Conservation (phyloP, 495 filamentous ascomycete species). For the Hyaloscypha hepaticicola region DNA sequence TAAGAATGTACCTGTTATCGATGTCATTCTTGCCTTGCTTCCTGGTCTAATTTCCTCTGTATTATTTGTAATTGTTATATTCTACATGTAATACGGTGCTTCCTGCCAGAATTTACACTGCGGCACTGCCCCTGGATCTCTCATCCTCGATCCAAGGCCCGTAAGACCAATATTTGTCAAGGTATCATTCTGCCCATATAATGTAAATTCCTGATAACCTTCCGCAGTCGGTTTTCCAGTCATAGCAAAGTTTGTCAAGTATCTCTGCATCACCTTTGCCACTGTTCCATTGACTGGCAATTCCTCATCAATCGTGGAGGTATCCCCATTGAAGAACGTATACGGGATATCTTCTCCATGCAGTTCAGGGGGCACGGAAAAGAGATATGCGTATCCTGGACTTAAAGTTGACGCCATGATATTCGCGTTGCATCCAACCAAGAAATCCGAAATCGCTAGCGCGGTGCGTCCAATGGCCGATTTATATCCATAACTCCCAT, state of each 20-base stretch:
- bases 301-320: conserved; percentile 23
- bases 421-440: conserved; percentile 50
- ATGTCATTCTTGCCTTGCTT: too few species aligned
- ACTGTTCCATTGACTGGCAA: conserved; percentile 43
- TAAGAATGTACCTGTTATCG: too few species aligned
- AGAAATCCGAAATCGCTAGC: conserved; percentile 38
- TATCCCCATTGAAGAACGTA: conserved; percentile 53
- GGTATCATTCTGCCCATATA: conserved; percentile 19
- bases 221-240: conserved; percentile 31
- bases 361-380: conserved; percentile 55
- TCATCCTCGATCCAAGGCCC: background rate
- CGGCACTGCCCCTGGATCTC: background rate
- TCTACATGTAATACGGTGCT: background rate
- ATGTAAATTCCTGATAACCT: background rate
- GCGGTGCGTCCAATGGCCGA: conserved; percentile 39
- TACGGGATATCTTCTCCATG: conserved; percentile 53
- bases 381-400: conserved; percentile 57
- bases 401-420: conserved; percentile 42
- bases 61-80: too few species aligned
- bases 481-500: conserved; percentile 42
- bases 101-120: background rate
- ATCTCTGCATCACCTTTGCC: conserved; percentile 56
- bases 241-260: conserved; percentile 53
- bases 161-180: conserved; percentile 19
- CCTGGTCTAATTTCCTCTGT: too few species aligned